A percentile compares a stretch with the other conserved stretches of the same genome.
Conservation (phyloP, 345 rosid species). For the Brassica juncea region DNA sequence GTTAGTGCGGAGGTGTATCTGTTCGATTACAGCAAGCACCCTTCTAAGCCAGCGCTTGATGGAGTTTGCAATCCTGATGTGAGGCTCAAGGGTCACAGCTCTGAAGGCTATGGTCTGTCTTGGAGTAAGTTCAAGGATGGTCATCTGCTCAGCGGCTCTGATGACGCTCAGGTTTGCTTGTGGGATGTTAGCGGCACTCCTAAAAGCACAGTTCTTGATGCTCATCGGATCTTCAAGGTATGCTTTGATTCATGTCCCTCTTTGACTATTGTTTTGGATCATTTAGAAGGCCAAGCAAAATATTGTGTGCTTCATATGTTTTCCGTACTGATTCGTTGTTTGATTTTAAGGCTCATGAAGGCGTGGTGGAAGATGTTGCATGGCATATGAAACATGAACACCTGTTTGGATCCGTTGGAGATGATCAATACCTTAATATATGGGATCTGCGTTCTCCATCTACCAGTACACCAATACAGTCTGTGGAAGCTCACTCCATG, state of each 20-base stretch:
- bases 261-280: constrained; percentile 11
- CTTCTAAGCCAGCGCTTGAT: constrained; percentile 87
- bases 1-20: constrained; percentile 95
- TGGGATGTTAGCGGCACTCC: constrained; percentile 90
- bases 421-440: constrained; percentile 85
- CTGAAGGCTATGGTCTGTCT: constrained; percentile 95
- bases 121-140: constrained; percentile 97
- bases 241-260: neutral
- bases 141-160: constrained; percentile 92
- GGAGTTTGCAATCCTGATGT: constrained; percentile 90
- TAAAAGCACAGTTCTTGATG: constrained; percentile 81
- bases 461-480: constrained; percentile 69
- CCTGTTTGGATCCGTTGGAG: constrained; percentile 98
- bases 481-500: constrained; percentile 93
- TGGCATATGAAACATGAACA: constrained; percentile 98
- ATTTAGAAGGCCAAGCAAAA: neutral
- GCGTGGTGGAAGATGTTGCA: constrained; percentile 98
- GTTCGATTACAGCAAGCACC: constrained; percentile 92
- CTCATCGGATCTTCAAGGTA: constrained; percentile 84
- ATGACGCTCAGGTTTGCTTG: constrained; percentile 96
- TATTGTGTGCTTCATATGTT: neutral
- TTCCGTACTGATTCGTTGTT: constrained; percentile 9
- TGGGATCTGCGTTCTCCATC: constrained; percentile 92
- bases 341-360: constrained; percentile 79
- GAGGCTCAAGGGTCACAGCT: constrained; percentile 88